A percentile compares a stretch with the other conserved stretches of the same genome.
Evolutionary conservation across 2,329 filamentous ascomycete genomes (phyloP).

Genomic region (Capronia epimyces): DNA sequence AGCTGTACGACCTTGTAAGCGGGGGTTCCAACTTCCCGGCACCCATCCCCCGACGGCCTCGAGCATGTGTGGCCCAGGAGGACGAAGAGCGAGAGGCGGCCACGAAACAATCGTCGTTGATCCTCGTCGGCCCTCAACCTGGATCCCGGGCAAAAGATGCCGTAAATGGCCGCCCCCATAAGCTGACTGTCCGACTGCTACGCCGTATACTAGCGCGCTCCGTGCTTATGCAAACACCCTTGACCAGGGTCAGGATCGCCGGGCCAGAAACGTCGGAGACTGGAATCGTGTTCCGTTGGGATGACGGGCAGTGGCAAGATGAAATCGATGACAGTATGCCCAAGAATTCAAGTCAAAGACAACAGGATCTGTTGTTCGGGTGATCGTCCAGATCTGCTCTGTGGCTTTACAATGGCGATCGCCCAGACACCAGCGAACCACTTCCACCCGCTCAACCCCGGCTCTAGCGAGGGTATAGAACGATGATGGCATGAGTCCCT

Average conservation of each 20-base stretch:
- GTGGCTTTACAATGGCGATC: background rate
- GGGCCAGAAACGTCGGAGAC: background rate
- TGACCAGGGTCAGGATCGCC: constrained; percentile 1
- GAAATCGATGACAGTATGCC: background rate
- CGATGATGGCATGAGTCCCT: no score
- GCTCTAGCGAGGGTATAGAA: no score
- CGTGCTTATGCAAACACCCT: constrained; percentile 22
- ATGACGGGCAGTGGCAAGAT: constrained; percentile 9
- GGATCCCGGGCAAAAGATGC: constrained; percentile 34
- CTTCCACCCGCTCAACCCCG: no score
- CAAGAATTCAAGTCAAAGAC: background rate
- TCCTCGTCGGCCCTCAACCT: constrained; percentile 36
- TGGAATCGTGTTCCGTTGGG: constrained; percentile 14
- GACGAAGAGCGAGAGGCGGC: constrained; percentile 13
- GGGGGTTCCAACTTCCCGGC: constrained; percentile 31
- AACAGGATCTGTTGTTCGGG: constrained; percentile 9
- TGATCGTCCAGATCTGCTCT: background rate
- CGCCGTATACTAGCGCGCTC: constrained; percentile 23
- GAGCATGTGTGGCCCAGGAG: constrained; percentile 21
- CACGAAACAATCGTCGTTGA: constrained; percentile 32
- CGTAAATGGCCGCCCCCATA: constrained; percentile 36
- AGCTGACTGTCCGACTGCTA: constrained; percentile 39
- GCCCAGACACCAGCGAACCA: no score
- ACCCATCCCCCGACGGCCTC: constrained; percentile 28
- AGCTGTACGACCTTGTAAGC: constrained; percentile 33